Conservation (phyloP, 768 basidiomycete genomes). For the Lanmaoa pseudosensibilis region DNA sequence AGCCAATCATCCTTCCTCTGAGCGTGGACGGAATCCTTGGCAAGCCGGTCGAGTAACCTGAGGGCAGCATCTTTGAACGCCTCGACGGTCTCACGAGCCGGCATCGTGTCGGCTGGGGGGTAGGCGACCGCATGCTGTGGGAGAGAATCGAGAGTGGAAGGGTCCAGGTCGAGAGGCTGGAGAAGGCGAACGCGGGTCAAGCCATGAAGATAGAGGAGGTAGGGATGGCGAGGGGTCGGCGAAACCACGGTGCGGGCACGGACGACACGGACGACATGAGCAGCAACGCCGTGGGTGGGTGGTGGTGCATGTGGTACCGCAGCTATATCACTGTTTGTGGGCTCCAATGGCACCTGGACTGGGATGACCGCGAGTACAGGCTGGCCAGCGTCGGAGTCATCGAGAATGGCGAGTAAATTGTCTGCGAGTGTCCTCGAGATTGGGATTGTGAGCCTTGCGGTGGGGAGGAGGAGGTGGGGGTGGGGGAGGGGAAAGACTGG, state of each 20-base stretch:
- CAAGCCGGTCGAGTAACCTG: constrained; percentile 64
- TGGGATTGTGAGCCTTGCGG: constrained; percentile 65
- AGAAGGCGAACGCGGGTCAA: constrained; percentile 63
- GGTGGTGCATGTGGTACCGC: constrained; percentile 20
- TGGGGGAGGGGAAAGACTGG: constrained; percentile 69
- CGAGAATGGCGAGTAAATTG: constrained; percentile 63
- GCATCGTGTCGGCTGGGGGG: constrained; percentile 40
- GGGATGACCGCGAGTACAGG: constrained; percentile 72
- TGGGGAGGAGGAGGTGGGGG: constrained; percentile 75
- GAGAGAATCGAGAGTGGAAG: constrained; percentile 33
- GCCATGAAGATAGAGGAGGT: constrained; percentile 72
- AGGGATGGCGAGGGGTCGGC: constrained; percentile 49
- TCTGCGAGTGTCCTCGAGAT: constrained; percentile 63
- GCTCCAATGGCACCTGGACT: constrained; percentile 32
- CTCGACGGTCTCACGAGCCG: constrained; percentile 54
- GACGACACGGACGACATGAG: constrained; percentile 69
- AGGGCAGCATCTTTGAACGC: constrained; percentile 71
- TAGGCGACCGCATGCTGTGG: constrained; percentile 48
- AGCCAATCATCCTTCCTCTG: constrained; percentile 63
- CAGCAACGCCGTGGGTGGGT: constrained; percentile 65
- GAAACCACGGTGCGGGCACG: constrained; percentile 49
- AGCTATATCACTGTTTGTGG: constrained; percentile 6
- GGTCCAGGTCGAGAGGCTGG: constrained; percentile 34
- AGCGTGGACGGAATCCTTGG: constrained; percentile 41
- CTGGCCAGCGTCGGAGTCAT: constrained; percentile 61